Base-by-base conservation (phyloP, 805 yeast genomes). In the Cyberlindnera xylosilytica region DNA sequence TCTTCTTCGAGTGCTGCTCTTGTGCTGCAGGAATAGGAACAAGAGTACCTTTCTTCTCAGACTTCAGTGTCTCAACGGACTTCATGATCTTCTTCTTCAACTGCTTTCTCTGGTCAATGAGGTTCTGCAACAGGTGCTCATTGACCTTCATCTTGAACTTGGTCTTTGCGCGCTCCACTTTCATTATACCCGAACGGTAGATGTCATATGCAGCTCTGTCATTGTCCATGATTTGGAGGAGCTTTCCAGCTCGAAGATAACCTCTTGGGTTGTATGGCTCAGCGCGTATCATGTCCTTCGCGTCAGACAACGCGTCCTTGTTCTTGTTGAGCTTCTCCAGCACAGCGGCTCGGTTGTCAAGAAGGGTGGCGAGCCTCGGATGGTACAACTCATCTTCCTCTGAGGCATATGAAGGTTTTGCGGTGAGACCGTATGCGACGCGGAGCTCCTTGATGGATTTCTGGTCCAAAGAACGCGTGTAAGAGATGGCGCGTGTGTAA, bases 211-310 rank as follows among this genome's bases (percentile, higher is more conserved):
- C 56, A 19, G 30, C 39, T 11, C 27, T 23, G 6, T 37, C 35
- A 8, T 45, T 17, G 2, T 42, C 34, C 38, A 38, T 20, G 2
- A 30, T 2, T 32, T 45, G 46, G 4, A 47, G 41, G 1, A 53
- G 27, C 20, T 49, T 50, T 1, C 52, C 53, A 8, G 45, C 29
- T 12, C 61, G 36, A 2, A 58, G 38, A 20, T 58, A 57, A 1
- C 61, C 57, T 27, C 52, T 51, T 2, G 53, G 41, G 20, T 51
- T 56, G 39, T 47, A 58, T 4, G 61, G 61, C 28, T 58, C 62
- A 13, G 50, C 34, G 4, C 45, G 39, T 7, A 52, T 39, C 33
- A 46, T 44, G 17, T 46, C 36, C 9, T 44, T 30, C 2, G 55
- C 51, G 22, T 58, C 62, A 1, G 20, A 15, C 16, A 55, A 17